Percentiles rank a stretch among this genome's conserved stretches.
Conservation (phyloP, 306 rosid species). For the Herpetospermum pedunculosum region DNA sequence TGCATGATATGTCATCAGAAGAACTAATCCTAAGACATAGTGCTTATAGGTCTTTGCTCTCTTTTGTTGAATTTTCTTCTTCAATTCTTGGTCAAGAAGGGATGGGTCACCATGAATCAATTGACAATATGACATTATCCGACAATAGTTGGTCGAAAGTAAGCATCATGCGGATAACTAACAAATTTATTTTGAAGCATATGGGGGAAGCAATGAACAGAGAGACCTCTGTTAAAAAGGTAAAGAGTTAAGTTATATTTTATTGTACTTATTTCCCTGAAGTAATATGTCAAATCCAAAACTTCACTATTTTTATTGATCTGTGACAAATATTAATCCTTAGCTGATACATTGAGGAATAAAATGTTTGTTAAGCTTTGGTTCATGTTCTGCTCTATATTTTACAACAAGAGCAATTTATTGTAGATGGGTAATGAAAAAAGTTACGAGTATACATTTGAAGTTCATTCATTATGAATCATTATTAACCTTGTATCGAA, state of each 20-base stretch:
- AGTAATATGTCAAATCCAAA: background rate
- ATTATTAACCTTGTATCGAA: background rate
- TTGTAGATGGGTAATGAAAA: background rate
- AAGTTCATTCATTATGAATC: background rate
- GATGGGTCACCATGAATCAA: slow-evolving; percentile 23
- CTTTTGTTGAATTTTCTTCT: slow-evolving; percentile 70
- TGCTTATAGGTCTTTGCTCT: slow-evolving; percentile 49
- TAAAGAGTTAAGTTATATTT: slow-evolving; percentile 11
- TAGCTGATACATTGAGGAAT: background rate
- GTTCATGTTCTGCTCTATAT: background rate
- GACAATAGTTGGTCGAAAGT: slow-evolving; percentile 47
- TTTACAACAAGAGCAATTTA: background rate
- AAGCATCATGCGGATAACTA: slow-evolving; percentile 37
- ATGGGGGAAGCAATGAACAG: slow-evolving; percentile 69
- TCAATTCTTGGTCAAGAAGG: slow-evolving; percentile 30
- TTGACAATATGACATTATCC: slow-evolving; percentile 11
- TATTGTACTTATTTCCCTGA: background rate
- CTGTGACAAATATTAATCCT: background rate
- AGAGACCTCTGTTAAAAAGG: slow-evolving; percentile 49
- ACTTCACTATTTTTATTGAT: background rate
- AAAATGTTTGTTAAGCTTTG: background rate
- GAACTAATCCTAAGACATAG: slow-evolving; percentile 55
- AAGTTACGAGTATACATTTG: background rate
- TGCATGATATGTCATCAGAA: slow-evolving; percentile 72
- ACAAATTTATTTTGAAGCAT: slow-evolving; percentile 69